These are phyloP conservation scores for Dendrobium huoshanense DNA, from an alignment of 106 monocot species.

Conservation along the genomic window DNA sequence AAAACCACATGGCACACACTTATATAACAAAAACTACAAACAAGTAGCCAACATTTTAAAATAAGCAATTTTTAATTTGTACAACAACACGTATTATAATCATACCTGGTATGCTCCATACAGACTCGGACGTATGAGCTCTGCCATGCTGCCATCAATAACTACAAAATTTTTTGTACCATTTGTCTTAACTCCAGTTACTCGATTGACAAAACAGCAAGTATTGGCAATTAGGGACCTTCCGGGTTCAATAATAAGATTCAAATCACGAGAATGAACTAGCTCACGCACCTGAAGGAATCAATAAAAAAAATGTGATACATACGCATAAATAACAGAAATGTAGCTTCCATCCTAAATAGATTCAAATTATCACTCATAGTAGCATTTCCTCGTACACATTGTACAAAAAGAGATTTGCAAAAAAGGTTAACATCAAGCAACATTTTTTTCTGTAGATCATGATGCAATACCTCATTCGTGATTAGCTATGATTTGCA, in stretches of 20 bases:
- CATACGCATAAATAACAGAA: background rate
- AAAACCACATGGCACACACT: background rate
- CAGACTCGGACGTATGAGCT: constrained; percentile 90
- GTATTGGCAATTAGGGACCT: constrained; percentile 96
- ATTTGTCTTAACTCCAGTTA: constrained; percentile 94
- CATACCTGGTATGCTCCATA: constrained; percentile 97
- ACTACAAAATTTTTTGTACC: constrained; percentile 96
- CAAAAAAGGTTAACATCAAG: background rate
- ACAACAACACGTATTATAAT: background rate
- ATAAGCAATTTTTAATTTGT: background rate
- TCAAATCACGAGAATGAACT: constrained; percentile 67
- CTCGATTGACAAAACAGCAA: constrained; percentile 91
- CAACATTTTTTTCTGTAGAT: background rate
- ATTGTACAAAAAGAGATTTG: background rate
- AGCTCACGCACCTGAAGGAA: constrained; percentile 69
- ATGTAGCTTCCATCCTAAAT: background rate
- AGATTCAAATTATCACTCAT: background rate
- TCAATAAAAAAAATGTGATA: background rate
- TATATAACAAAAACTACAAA: background rate
- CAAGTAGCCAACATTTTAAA: background rate
- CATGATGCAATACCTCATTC: background rate
- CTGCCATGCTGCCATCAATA: constrained; percentile 91
- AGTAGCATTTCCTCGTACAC: background rate
- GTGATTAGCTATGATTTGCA: background rate
- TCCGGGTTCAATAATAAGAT: constrained; percentile 94